Evolutionary conservation across 768 basidiomycete species (phyloP).

Genomic region (Rickenella mellea): DNA sequence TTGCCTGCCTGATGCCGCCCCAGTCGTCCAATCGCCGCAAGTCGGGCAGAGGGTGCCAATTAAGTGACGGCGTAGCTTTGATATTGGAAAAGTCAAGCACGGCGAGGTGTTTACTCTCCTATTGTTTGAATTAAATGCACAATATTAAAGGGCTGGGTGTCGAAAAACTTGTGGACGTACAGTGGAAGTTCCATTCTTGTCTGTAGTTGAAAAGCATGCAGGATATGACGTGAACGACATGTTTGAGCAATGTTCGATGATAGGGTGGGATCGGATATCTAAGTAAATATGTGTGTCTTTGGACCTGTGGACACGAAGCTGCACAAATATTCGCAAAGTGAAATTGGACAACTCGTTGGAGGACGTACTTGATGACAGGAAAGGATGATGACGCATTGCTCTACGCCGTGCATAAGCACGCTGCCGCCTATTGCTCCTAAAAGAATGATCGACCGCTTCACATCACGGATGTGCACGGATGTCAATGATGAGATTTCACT

Average conservation of each 20-base stretch:
- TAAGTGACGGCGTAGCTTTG: constrained; percentile 62
- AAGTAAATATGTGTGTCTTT: constrained; percentile 55
- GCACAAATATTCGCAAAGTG: constrained; percentile 3
- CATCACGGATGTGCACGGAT: constrained; percentile 51
- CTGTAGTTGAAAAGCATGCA: constrained; percentile 11
- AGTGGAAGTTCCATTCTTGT: too few relatives aligned
- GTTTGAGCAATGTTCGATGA: constrained; percentile 65
- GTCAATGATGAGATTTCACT: too few relatives aligned
- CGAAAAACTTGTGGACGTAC: too few relatives aligned
- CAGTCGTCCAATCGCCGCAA: too few relatives aligned
- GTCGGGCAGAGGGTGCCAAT: too few relatives aligned
- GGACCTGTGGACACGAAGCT: constrained; percentile 92
- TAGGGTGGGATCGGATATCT: constrained; percentile 56
- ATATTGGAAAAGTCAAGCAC: constrained; percentile 87
- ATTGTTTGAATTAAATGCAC: too few relatives aligned
- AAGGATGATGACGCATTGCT: constrained; percentile 51
- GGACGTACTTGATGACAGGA: constrained; percentile 71
- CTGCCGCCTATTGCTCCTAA: constrained; percentile 62
- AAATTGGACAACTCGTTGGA: too few relatives aligned
- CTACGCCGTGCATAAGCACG: constrained; percentile 57
- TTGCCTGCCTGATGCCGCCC: too few relatives aligned
- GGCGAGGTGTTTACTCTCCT: constrained; percentile 31
- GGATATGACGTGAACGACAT: constrained; percentile 66
- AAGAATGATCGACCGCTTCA: constrained; percentile 54
- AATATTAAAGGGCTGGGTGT: too few relatives aligned